Conservation (phyloP, 1,284 basidiomycete genomes). For the Laetiporus sulphureus region DNA sequence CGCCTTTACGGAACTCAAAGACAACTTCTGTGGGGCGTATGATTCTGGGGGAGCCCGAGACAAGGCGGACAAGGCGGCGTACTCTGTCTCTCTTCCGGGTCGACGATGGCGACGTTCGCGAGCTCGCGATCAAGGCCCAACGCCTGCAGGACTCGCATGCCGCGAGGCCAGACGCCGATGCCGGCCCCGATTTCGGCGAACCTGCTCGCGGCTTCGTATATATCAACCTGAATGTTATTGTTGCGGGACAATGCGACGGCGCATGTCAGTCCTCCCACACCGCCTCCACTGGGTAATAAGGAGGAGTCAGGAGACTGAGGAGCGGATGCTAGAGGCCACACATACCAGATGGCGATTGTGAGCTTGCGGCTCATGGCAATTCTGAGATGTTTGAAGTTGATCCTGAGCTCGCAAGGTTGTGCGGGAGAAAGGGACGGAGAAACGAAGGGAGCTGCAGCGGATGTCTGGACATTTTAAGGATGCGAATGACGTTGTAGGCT, state of each 20-base stretch:
- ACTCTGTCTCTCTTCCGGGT: constrained; percentile 18
- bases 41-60: background rate
- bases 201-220: constrained; percentile 30
- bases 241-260: constrained; percentile 30
- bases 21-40: constrained; percentile 17
- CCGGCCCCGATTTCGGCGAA: constrained; percentile 31
- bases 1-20: constrained; percentile 28
- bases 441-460: too few relatives aligned
- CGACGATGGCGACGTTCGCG: constrained; percentile 15
- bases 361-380: background rate
- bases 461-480: too few relatives aligned
- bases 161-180: constrained; percentile 26
- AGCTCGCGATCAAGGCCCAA: constrained; percentile 26
- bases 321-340: too few relatives aligned
- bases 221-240: constrained; percentile 28
- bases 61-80: constrained; percentile 1
- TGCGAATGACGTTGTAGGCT: too few relatives aligned
- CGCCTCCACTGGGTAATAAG: constrained; percentile 27
- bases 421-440: too few relatives aligned
- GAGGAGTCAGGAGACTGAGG: background rate
- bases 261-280: constrained; percentile 32
- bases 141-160: constrained; percentile 22
- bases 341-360: constrained; percentile 6
- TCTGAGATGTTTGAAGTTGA: background rate
- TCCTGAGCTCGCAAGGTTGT: too few relatives aligned